A percentile compares a stretch with the other conserved stretches of the same genome.
Evolutionary conservation across 139 green algal genomes (phyloP).

Genomic region (Picochlorum sp.): DNA sequence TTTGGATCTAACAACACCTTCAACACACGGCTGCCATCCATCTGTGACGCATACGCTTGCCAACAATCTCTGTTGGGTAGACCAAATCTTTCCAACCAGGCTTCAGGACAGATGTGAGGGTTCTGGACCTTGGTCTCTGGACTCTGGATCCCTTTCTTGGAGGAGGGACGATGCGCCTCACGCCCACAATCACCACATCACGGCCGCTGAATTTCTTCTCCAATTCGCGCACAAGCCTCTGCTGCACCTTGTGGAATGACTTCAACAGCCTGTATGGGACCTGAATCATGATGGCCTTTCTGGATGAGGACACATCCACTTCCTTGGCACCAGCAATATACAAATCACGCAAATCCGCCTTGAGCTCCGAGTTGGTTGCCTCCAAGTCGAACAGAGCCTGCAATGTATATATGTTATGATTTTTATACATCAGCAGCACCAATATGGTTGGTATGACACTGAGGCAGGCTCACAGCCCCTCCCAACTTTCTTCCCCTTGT

Average conservation of each 20-base stretch:
- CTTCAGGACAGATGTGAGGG: constrained; percentile 88
- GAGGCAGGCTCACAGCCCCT: too few relatives aligned
- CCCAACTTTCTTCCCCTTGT: too few relatives aligned
- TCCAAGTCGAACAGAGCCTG: constrained; percentile 97
- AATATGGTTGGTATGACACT: too few relatives aligned
- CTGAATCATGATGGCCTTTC: constrained; percentile 96
- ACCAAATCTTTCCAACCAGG: constrained; percentile 93
- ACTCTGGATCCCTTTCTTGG: constrained; percentile 53
- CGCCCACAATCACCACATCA: constrained; percentile 95
- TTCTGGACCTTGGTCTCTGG: constrained; percentile 77
- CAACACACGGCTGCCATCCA: constrained; percentile 87
- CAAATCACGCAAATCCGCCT: constrained; percentile 92
- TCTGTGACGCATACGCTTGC: constrained; percentile 91
- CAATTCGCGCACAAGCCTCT: constrained; percentile 93
- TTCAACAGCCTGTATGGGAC: constrained; percentile 96
- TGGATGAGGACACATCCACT: constrained; percentile 74
- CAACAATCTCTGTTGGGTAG: constrained; percentile 98
- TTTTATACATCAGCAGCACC: too few relatives aligned
- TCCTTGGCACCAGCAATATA: constrained; percentile 94
- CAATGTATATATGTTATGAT: too few relatives aligned
- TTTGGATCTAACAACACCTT: constrained; percentile 95
- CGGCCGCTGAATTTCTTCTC: constrained; percentile 99
- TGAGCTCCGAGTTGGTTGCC: constrained; percentile 97
- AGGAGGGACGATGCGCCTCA: constrained; percentile 85
- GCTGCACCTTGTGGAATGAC: constrained; percentile 97